phyloP scores from a whole-genome alignment of 192 early-diverging fungal genomes.

The Backusella australiensis region DNA sequence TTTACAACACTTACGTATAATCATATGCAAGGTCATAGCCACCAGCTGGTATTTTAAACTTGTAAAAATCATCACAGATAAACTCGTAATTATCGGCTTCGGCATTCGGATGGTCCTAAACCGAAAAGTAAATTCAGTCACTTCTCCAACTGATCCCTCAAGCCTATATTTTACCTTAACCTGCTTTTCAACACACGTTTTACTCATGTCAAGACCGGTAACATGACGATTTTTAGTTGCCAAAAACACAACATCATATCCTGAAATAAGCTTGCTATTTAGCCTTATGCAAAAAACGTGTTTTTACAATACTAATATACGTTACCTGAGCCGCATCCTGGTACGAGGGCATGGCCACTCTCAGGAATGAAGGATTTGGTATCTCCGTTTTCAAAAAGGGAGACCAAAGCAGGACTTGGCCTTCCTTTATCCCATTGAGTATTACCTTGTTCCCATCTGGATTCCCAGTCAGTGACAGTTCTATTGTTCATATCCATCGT shows the following conservation, averaged over 20 bases:
- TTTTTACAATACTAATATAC: neutral
- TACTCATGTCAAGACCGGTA: conserved; percentile 68
- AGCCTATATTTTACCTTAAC: conserved; percentile 34
- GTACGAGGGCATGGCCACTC: conserved; percentile 54
- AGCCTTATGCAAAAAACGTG: neutral
- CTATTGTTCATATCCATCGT: neutral
- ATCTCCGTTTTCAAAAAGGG: conserved; percentile 47
- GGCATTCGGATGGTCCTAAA: conserved; percentile 35
- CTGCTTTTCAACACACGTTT: conserved; percentile 59
- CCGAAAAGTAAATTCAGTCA: neutral
- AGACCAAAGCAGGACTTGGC: conserved; percentile 44
- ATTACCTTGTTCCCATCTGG: conserved; percentile 36
- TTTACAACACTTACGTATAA: conserved; percentile 59
- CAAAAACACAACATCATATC: conserved; percentile 77
- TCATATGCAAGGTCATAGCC: conserved; percentile 79
- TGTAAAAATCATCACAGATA: conserved; percentile 69
- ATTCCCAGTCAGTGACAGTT: conserved; percentile 36
- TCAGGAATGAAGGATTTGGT: conserved; percentile 33
- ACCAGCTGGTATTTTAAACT: conserved; percentile 48
- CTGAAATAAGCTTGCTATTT: conserved; percentile 5
- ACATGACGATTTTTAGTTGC: conserved; percentile 58
- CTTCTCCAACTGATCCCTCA: neutral
- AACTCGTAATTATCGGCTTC: conserved; percentile 39
- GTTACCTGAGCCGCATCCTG: conserved; percentile 55
- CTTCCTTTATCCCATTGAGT: conserved; percentile 51